Percentiles rank a stretch among this genome's conserved stretches.
Conservation (phyloP, 768 basidiomycete species). For the Agrocybe praecox region DNA sequence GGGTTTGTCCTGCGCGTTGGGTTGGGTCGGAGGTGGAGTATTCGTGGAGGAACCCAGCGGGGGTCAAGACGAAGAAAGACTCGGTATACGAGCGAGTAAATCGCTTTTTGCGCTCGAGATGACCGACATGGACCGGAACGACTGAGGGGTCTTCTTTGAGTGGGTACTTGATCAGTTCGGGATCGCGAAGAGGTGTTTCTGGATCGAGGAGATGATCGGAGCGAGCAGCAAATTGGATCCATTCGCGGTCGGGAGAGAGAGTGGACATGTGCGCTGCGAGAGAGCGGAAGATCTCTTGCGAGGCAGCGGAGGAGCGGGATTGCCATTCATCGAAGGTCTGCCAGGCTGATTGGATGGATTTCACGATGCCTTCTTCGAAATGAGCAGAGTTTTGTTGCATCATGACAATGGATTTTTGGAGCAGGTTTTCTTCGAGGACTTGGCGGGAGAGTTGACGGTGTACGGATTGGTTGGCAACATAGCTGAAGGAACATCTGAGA, state of each 20-base stretch:
- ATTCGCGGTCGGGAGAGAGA: slow-evolving; percentile 87
- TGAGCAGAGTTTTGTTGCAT: slow-evolving; percentile 98
- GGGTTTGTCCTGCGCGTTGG: slow-evolving; percentile 47
- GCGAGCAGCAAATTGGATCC: slow-evolving; percentile 93
- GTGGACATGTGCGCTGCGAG: slow-evolving; percentile 77
- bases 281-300: slow-evolving; percentile 73
- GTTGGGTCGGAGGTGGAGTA: slow-evolving; percentile 78
- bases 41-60: slow-evolving; percentile 96
- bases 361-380: slow-evolving; percentile 96
- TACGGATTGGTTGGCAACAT: slow-evolving; percentile 72
- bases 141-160: slow-evolving; percentile 89
- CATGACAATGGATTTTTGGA: slow-evolving; percentile 97
- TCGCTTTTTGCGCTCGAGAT: slow-evolving; percentile 93
- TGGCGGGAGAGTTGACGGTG: slow-evolving; percentile 84
- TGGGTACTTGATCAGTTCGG: slow-evolving; percentile 79
- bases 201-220: slow-evolving; percentile 96
- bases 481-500: slow-evolving; percentile 35
- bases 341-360: slow-evolving; percentile 96
- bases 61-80: slow-evolving; percentile 89
- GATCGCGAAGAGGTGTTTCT: slow-evolving; percentile 90
- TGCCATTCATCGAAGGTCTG: slow-evolving; percentile 95
- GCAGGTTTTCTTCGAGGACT: slow-evolving; percentile 95
- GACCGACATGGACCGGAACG: slow-evolving; percentile 82
- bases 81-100: slow-evolving; percentile 89
- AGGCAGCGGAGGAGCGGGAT: slow-evolving; percentile 71